Evolutionary conservation across 495 filamentous ascomycete species (phyloP).

Genomic region (Penicillium odoratum): DNA sequence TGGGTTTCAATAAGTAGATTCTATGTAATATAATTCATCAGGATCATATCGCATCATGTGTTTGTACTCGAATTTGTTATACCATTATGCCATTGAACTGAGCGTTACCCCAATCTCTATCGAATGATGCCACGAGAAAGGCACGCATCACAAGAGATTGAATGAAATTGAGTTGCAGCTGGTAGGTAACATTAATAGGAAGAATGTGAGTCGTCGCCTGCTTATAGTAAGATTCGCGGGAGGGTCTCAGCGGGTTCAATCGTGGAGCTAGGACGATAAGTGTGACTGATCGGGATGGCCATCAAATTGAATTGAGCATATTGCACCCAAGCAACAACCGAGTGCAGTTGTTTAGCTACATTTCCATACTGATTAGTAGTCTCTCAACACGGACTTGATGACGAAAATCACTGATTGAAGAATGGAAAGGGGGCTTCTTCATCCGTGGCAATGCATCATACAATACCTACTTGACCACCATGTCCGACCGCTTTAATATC

Average conservation of each 20-base stretch:
- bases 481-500: too few relatives aligned
- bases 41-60: background rate
- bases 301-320: conserved; percentile 2
- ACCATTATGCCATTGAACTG: background rate
- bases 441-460: too few relatives aligned
- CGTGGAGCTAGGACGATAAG: background rate
- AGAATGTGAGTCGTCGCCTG: background rate
- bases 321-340: background rate
- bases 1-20: background rate
- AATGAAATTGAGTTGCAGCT: background rate
- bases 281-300: background rate
- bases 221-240: background rate
- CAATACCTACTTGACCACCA: too few relatives aligned
- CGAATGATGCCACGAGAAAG: background rate
- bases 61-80: background rate
- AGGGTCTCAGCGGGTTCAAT: background rate
- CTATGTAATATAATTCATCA: background rate
- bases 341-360: background rate
- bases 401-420: too few relatives aligned
- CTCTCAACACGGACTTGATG: too few relatives aligned
- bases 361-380: background rate
- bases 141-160: background rate
- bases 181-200: background rate
- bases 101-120: background rate
- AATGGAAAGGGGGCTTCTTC: too few relatives aligned